phyloP scores from a whole-genome alignment of 768 basidiomycete species.

The Panus rudis region DNA sequence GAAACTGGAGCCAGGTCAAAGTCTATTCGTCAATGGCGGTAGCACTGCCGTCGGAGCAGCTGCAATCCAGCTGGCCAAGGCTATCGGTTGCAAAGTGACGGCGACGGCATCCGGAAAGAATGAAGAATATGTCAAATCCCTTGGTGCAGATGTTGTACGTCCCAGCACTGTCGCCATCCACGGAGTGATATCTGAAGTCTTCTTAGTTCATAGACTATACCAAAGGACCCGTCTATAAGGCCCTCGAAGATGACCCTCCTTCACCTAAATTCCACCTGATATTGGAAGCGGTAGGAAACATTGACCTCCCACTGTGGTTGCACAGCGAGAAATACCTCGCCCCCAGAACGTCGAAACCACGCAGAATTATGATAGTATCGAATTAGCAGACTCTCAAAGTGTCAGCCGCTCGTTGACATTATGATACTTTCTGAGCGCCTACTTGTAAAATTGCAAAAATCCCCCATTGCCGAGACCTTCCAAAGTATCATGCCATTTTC shows the following conservation, averaged over 20 bases:
- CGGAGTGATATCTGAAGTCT: neutral
- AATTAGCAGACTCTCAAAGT: too few relatives aligned
- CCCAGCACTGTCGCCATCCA: neutral
- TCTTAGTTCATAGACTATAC: constrained; percentile 56
- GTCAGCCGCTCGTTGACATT: too few relatives aligned
- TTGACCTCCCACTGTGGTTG: constrained; percentile 43
- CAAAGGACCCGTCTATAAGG: constrained; percentile 38
- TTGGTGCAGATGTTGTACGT: constrained; percentile 63
- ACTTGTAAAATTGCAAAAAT: too few relatives aligned
- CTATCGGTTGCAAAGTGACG: constrained; percentile 48
- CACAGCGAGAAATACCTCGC: constrained; percentile 46
- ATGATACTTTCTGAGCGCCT: too few relatives aligned
- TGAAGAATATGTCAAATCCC: constrained; percentile 42
- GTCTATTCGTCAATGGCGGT: constrained; percentile 65
- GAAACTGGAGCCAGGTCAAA: constrained; percentile 49
- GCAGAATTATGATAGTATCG: too few relatives aligned
- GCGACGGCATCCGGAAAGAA: constrained; percentile 58
- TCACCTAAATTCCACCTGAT: constrained; percentile 49
- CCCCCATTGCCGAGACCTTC: too few relatives aligned
- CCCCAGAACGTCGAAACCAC: too few relatives aligned
- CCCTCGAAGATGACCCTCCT: constrained; percentile 39
- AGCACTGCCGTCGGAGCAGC: constrained; percentile 61
- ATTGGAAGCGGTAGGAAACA: constrained; percentile 49
- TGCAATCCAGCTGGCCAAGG: constrained; percentile 70
- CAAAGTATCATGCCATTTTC: too few relatives aligned